Base-by-base conservation (phyloP, 2,329 filamentous ascomycete species). In the Cladobotryum mycophilum region DNA sequence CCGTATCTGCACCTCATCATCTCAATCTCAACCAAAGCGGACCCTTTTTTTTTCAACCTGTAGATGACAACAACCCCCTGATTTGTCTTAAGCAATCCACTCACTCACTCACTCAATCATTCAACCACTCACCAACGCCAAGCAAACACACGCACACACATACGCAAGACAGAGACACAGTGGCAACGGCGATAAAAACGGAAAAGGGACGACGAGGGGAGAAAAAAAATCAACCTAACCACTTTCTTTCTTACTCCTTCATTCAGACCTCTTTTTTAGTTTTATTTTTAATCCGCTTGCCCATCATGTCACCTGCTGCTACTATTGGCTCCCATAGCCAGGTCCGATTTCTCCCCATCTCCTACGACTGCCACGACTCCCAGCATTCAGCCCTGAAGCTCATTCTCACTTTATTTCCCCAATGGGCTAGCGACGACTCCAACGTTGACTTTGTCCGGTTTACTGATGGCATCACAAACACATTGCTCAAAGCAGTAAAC, bases 391-490 rank as follows among this genome's bases (percentile, higher is more conserved):
- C 91, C 48, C 76, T 88, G 55, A 80, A 80, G 56, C 81, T 99
- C 56, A 84, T 96, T 61, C 76, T 89, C 59, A 80, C 88, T 25
- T 76, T 96, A 55, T 81, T 85, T 53, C 91, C 91, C 11, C 83
- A 95, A 61, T 99, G 93, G 93, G 78, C 83, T 58, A 78, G 79
- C 44, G 74, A 80, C 35, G 82, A 84, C 57, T 86, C 88, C 51
- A 80, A 85, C 41, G 79, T 99, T 61, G 84, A 93, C 63, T 89
- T 97, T 65, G 79, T 89, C 58, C 85, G 88, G 57, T 99, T 97
- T 74, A 99, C 90, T 37, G 93, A 99, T 64, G 93, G 93, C 64
- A 99, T 97, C 72, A 99, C 93, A 58, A 99, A 99, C 71, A 97
- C 91, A 45, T 75, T 92, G 45, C 76, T 90, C 56, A 91, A 91